Conservation (phyloP, 176 grass and related monocot species). For the Pontederia paniculata region DNA sequence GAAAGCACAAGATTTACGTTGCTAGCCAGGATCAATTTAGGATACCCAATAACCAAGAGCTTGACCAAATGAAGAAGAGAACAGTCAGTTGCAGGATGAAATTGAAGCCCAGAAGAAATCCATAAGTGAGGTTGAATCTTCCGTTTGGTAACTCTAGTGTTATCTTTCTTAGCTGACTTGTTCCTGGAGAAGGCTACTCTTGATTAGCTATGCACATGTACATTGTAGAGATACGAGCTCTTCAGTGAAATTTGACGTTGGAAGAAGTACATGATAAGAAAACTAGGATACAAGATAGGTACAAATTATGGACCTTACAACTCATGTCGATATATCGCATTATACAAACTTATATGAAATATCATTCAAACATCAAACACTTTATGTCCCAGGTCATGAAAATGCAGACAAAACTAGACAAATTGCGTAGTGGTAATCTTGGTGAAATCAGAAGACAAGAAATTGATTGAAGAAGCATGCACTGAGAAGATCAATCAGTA, state of each 20-base stretch:
- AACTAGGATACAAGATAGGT: constrained; percentile 63
- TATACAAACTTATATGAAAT: neutral
- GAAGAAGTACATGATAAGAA: constrained; percentile 60
- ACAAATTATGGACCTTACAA: constrained; percentile 6
- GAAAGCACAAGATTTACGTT: constrained; percentile 94
- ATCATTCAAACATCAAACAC: neutral
- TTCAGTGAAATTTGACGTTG: constrained; percentile 85
- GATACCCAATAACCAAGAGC: constrained; percentile 79
- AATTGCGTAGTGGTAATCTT: constrained; percentile 63
- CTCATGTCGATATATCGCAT: neutral
- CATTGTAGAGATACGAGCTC: constrained; percentile 58
- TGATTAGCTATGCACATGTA: constrained; percentile 25
- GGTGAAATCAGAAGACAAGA: constrained; percentile 91
- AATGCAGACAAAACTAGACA: constrained; percentile 78
- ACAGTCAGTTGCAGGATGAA: constrained; percentile 73
- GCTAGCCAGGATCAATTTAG: constrained; percentile 89
- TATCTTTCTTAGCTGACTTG: too few relatives aligned
- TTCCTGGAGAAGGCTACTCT: neutral
- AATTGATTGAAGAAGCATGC: constrained; percentile 65
- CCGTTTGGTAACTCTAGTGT: too few relatives aligned
- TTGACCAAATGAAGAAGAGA: constrained; percentile 85
- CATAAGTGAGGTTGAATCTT: constrained; percentile 57
- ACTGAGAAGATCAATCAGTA: constrained; percentile 77
- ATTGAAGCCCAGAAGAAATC: constrained; percentile 58
- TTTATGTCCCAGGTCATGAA: constrained; percentile 40